A percentile compares a stretch with the other conserved stretches of the same genome.
Conservation (phyloP, 2,329 filamentous ascomycete species). For the Talaromyces amestolkiae region DNA sequence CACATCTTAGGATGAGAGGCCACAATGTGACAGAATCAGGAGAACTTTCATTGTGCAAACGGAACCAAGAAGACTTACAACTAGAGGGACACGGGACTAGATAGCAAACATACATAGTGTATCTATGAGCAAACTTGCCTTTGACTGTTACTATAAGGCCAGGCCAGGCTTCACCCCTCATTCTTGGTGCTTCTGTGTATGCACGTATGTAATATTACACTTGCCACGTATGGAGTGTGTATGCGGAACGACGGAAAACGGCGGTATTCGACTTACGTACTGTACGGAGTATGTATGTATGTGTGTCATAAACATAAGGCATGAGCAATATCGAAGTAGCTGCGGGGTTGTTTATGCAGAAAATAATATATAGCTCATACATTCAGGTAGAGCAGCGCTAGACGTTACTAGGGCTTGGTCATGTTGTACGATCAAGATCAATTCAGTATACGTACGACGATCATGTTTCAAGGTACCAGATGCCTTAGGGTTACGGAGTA, state of each 20-base stretch:
- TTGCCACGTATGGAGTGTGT: not conserved
- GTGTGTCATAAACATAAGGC: not conserved
- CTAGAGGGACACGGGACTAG: not conserved
- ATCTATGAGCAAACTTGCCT: not conserved
- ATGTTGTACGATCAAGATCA: not conserved
- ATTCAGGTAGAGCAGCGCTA: not conserved
- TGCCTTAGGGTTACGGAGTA: not conserved
- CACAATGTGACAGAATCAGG: not conserved
- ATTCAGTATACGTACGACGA: not conserved
- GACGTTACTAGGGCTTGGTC: not conserved
- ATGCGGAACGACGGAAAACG: slow-evolving; percentile 9
- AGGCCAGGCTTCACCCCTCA: not conserved
- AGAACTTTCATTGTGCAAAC: not conserved
- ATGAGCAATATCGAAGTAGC: not conserved
- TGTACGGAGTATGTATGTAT: not conserved
- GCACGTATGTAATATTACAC: not conserved
- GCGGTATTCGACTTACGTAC: slow-evolving; percentile 2
- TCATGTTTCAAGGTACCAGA: not conserved
- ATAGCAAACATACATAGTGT: not conserved
- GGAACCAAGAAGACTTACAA: not conserved
- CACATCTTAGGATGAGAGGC: not conserved
- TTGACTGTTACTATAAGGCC: not conserved
- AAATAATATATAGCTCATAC: not conserved
- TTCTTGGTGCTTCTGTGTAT: not conserved
- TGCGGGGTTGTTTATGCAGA: slow-evolving; percentile 7